Conservation (phyloP, 108 stramenopile genomes). For the Pelagomonas calceolata region DNA sequence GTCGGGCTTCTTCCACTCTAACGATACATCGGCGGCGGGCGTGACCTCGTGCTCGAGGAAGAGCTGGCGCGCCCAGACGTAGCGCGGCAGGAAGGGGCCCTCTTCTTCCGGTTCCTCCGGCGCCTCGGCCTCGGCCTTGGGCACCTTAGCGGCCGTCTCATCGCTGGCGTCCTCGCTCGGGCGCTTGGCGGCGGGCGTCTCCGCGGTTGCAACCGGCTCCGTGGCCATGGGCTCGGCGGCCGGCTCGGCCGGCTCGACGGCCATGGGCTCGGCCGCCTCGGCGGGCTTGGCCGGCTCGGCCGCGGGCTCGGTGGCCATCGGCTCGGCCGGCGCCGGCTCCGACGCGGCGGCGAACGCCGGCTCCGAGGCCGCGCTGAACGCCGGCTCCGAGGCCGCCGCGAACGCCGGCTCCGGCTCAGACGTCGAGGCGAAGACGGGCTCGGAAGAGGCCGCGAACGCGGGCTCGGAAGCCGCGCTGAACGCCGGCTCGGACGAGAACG, state of each 20-base stretch:
- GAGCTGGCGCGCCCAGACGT: constrained; percentile 63
- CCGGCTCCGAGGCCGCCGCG: too few relatives aligned
- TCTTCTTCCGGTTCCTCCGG: constrained; percentile 38
- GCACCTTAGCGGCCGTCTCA: constrained; percentile 32
- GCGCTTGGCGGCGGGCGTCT: constrained; percentile 32
- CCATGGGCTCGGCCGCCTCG: too few relatives aligned
- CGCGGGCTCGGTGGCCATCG: too few relatives aligned
- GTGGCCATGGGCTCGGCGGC: too few relatives aligned
- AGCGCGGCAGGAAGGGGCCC: constrained; percentile 44
- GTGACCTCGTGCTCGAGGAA: constrained; percentile 74
- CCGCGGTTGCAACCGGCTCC: constrained; percentile 1
- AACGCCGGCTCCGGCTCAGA: too few relatives aligned
- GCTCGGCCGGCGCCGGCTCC: too few relatives aligned
- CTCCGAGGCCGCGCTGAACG: too few relatives aligned
- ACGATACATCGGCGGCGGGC: constrained; percentile 32
- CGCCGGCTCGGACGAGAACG: constrained; percentile 23
- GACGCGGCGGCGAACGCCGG: too few relatives aligned
- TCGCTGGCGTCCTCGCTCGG: constrained; percentile 29
- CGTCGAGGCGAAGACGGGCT: too few relatives aligned
- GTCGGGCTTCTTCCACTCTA: constrained; percentile 72
- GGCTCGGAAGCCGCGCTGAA: constrained; percentile 22
- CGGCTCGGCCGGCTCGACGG: too few relatives aligned
- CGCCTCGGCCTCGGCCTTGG: constrained; percentile 18
- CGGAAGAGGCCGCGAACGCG: too few relatives aligned
- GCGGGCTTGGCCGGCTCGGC: too few relatives aligned